Evolutionary conservation across 2,329 filamentous ascomycete species (phyloP), one percentile per base, ranked within the genome.

Genomic region (Verticillium nonalfalfae): DNA sequence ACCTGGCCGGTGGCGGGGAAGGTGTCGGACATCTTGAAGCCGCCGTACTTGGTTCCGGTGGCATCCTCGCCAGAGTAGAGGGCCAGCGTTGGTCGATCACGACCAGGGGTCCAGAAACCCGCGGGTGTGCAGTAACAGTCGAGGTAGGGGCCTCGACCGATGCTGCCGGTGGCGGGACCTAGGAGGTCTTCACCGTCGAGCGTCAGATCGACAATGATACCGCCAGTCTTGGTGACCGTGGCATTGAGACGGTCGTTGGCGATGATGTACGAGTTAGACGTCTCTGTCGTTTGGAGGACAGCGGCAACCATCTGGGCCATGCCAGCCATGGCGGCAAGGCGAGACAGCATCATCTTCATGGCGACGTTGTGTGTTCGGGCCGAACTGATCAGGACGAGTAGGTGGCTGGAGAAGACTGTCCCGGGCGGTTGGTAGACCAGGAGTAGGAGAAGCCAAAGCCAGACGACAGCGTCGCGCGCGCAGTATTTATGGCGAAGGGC

Each of bases 121-220:
- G 75, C 76, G 1, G 82, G 82, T 0, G 76, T 81, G 68, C 84
- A 87, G 71, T 86, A 84, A 69, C 84, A 87, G 68, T 86, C 84
- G 9, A 86, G 77, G 66, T 86, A 85, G 2, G 82, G 80, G 0
- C 81, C 80, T 40, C 79, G 74, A 5, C 82, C 83, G 13, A 71
- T 76, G 18, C 73, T 74, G 18, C 77, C 78, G n/a, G 72, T 73
- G 18, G 66, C 64, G 1, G 71, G 71, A 3, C 82, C 81, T 1
- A 85, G 77, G 3, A 85, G 75, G 66, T 85, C 78, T 61, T 70
- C 67, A 31, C 69, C 70, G 61, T 73, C 70, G 26, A 78, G 67
- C 3, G 66, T 70, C 59, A 78, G 66, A 55, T 69, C 68, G 58
- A 73, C 69, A 58, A 78, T 70, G 59, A 71, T 70, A n/a, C 75